These are phyloP conservation scores for Penicillium griseofulvum DNA, from an alignment of 2,329 filamentous ascomycete species.

Conservation along the genomic window DNA sequence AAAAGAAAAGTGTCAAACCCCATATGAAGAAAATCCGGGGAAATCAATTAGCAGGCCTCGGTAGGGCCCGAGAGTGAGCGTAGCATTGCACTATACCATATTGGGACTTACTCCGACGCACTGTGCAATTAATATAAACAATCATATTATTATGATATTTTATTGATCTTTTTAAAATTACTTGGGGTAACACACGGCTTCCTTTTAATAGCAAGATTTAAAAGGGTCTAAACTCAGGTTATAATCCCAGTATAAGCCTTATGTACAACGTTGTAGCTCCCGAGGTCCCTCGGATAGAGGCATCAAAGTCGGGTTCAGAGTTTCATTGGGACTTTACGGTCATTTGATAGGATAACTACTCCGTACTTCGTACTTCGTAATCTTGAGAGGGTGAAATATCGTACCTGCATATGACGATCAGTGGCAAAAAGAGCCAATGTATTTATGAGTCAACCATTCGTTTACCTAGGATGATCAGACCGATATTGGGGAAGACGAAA, in stretches of 20 bases:
- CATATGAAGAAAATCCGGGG: constrained; percentile 10
- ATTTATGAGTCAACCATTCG: too few species aligned
- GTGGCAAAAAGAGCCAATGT: background rate
- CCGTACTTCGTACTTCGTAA: too few species aligned
- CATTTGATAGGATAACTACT: background rate
- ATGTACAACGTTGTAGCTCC: background rate
- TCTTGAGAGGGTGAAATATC: too few species aligned
- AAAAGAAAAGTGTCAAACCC: background rate
- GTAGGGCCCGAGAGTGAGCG: background rate
- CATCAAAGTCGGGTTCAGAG: background rate
- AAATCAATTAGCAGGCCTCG: background rate
- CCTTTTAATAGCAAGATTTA: background rate
- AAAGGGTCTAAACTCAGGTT: constrained; percentile 2
- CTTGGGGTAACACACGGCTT: background rate
- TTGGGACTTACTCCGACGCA: constrained; percentile 1
- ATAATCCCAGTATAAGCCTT: background rate
- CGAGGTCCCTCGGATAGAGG: background rate
- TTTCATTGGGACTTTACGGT: background rate
- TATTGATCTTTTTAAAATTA: background rate
- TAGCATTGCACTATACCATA: constrained; percentile 6
- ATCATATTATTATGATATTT: background rate
- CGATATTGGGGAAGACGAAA: background rate
- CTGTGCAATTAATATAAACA: background rate
- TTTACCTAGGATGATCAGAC: background rate
- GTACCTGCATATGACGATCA: constrained; percentile 6